Conservation (phyloP, 2,329 filamentous ascomycete species). For the Hymenoscyphus fructigenus region DNA sequence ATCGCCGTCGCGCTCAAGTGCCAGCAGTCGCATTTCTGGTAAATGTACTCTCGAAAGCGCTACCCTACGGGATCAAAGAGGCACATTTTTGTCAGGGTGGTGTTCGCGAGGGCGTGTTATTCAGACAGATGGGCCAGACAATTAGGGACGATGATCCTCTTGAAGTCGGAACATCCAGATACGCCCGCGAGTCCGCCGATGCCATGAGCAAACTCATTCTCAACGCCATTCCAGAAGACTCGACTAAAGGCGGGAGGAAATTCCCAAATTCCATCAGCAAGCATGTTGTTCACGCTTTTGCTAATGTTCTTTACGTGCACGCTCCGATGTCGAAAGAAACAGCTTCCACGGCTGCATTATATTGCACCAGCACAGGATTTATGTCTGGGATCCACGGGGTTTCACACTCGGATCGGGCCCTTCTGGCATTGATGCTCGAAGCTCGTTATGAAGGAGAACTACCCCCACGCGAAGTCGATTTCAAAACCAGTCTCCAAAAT, state of each 20-base stretch:
- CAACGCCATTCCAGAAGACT: constrained; percentile 44
- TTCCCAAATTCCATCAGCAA: constrained; percentile 44
- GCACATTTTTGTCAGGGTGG: constrained; percentile 72
- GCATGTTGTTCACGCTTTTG: constrained; percentile 53
- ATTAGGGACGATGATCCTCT: constrained; percentile 56
- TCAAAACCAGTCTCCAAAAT: constrained; percentile 52
- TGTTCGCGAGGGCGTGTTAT: constrained; percentile 66
- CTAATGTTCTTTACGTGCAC: constrained; percentile 58
- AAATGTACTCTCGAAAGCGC: constrained; percentile 57
- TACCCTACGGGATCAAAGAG: constrained; percentile 57
- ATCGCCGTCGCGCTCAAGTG: constrained; percentile 63
- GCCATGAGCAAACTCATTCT: constrained; percentile 49
- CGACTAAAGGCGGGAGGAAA: constrained; percentile 20
- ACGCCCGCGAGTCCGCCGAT: constrained; percentile 48
- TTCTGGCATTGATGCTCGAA: constrained; percentile 62
- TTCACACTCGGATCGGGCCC: constrained; percentile 58
- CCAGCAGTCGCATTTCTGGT: constrained; percentile 68
- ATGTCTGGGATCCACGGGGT: constrained; percentile 62
- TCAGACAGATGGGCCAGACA: constrained; percentile 48
- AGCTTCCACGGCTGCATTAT: constrained; percentile 57
- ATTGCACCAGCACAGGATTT: constrained; percentile 62
- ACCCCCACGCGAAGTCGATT: constrained; percentile 54
- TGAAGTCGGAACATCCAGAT: constrained; percentile 55
- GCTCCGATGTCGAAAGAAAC: constrained; percentile 51
- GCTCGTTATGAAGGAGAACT: constrained; percentile 64